Base-by-base conservation (phyloP, 2,329 filamentous ascomycete genomes). In the Penicillium fuscoglaucum region DNA sequence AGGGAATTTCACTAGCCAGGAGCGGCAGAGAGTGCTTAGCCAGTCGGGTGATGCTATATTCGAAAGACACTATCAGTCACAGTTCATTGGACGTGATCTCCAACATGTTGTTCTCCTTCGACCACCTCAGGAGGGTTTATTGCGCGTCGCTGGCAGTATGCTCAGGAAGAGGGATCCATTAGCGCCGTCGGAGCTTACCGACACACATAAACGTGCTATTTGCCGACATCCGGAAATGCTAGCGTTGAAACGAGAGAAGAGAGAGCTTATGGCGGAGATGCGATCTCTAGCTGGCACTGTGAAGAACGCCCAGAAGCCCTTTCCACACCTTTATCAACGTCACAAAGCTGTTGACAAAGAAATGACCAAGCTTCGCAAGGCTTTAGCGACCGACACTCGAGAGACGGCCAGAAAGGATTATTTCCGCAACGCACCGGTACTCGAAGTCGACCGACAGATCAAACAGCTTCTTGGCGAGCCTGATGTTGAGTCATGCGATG, bases 401-500 rank as follows among this genome's bases (percentile, higher is more conserved):
- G 26, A 28, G 7, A 28, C 26, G 2, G 26, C 26, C 7, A 28
- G 26, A 8, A 28, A 28, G 7, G 26, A 28, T 2, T 8, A 28
- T 28, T 28, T 28, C 7, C 6, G 3, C 12, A 68, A 59, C 55
- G 52, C 56, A 24, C 65, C 63, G 37, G 59, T 71, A 15, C 49
- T 68, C 3, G 57, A 70, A 66, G 56, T 71, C 24, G 49, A 70
- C 50, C 51, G 59, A 60, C 52, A 71, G 61, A 68, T 68, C 28
- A 68, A 68, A 28, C 47, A 69, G 55, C 65, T 70, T 47, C 66
- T 70, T 15, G 53, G 61, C 31, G 19, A 66, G 26, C 50, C 56
- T 62, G 41, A 70, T 44, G 12, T 51, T 3, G 90, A 95, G 71
- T 93, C 93, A 69, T 82, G 88, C 52, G 88, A 93, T 54, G 85